phyloP scores from a whole-genome alignment of 2,329 filamentous ascomycete genomes.

The Phialocephala sp. region DNA sequence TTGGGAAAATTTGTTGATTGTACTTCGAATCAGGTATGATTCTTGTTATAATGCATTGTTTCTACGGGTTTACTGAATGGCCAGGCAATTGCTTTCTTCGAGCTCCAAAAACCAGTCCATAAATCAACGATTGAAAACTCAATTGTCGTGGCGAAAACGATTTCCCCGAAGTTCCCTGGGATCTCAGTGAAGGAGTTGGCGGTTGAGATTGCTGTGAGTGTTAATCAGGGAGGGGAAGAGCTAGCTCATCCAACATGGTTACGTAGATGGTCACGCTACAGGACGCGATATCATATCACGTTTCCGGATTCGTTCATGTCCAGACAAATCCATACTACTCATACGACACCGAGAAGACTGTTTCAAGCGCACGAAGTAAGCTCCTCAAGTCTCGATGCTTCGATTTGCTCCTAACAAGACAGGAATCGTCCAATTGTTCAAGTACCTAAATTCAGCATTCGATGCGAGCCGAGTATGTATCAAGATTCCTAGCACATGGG shows the following conservation, averaged over 20 bases:
- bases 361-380: slow-evolving; percentile 58
- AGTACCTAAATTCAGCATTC: slow-evolving; percentile 50
- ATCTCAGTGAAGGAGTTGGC: slow-evolving; percentile 54
- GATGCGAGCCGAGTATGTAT: slow-evolving; percentile 59
- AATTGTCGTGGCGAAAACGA: slow-evolving; percentile 43
- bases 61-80: not conserved
- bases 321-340: slow-evolving; percentile 64
- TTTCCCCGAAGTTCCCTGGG: slow-evolving; percentile 43
- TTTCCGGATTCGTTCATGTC: slow-evolving; percentile 61
- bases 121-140: slow-evolving; percentile 46
- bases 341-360: slow-evolving; percentile 55
- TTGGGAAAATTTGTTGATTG: slow-evolving; percentile 58
- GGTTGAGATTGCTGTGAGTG: slow-evolving; percentile 58
- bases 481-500: slow-evolving; percentile 68
- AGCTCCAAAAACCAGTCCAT: slow-evolving; percentile 51
- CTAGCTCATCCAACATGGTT: not conserved
- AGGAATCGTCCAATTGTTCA: slow-evolving; percentile 59
- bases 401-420: not conserved
- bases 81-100: slow-evolving; percentile 56
- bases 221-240: not conserved
- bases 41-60: slow-evolving; percentile 6
- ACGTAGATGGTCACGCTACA: slow-evolving; percentile 60
- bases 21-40: slow-evolving; percentile 58
- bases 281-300: slow-evolving; percentile 53
- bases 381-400: not conserved